A percentile compares a stretch with the other conserved stretches of the same genome.
Evolutionary conservation across 805 yeast genomes (phyloP).

Genomic region (Nakazawaea laoshanensis): DNA sequence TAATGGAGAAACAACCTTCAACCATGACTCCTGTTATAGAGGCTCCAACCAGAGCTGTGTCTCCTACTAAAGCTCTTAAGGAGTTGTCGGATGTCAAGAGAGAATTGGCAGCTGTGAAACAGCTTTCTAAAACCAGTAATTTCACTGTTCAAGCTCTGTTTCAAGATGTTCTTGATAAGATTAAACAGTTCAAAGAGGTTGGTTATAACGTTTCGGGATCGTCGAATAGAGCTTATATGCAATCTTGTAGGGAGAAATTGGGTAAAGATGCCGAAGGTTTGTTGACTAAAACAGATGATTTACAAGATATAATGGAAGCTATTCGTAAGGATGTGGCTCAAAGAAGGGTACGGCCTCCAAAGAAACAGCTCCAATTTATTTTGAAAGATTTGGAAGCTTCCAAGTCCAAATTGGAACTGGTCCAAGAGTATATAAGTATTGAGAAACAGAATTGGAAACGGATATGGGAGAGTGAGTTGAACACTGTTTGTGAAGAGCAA

Average conservation of each 20-base stretch:
- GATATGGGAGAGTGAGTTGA: constrained; percentile 88
- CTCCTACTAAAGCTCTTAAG: constrained; percentile 12
- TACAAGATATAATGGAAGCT: constrained; percentile 87
- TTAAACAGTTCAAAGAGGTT: constrained; percentile 42
- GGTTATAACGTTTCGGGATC: constrained; percentile 27
- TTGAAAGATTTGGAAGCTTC: constrained; percentile 58
- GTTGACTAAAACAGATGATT: constrained; percentile 76
- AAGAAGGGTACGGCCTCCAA: constrained; percentile 77
- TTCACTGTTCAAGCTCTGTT: constrained; percentile 33
- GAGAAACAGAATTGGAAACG: constrained; percentile 85
- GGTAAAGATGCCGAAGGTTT: constrained; percentile 71
- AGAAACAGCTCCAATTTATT: constrained; percentile 61
- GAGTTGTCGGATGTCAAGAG: constrained; percentile 39
- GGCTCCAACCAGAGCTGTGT: background rate
- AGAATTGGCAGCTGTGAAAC: constrained; percentile 53
- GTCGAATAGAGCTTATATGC: constrained; percentile 54
- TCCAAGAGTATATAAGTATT: constrained; percentile 51
- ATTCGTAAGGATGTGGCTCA: constrained; percentile 86
- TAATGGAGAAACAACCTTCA: too few relatives aligned
- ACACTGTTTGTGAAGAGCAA: constrained; percentile 88
- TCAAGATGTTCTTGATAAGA: constrained; percentile 30
- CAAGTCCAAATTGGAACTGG: constrained; percentile 35
- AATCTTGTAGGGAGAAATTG: constrained; percentile 60
- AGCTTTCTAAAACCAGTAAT: constrained; percentile 39
- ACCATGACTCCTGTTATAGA: too few relatives aligned